Percentiles rank a stretch among this genome's conserved stretches.
These are phyloP conservation scores for Globisporangium orthogonon DNA, from an alignment of 352 stramenopile species.

Conservation along the genomic window DNA sequence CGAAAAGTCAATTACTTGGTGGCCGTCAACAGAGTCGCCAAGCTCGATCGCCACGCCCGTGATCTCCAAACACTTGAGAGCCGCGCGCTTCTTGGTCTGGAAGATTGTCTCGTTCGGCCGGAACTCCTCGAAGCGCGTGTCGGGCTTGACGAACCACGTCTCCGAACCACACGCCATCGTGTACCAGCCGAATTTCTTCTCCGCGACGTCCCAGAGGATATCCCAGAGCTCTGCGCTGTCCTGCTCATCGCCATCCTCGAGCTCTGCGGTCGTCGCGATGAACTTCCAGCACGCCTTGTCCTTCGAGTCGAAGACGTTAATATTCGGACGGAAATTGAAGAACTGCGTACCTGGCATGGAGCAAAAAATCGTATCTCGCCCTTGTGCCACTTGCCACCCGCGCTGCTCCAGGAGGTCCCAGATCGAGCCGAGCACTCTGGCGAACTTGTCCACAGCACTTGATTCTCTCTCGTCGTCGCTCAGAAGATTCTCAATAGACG, in stretches of 20 bases:
- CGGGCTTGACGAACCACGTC: conserved; percentile 70
- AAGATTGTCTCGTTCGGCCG: conserved; percentile 78
- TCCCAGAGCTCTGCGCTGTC: conserved; percentile 41
- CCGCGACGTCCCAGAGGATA: conserved; percentile 51
- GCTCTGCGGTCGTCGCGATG: conserved; percentile 27
- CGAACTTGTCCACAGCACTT: conserved; percentile 33
- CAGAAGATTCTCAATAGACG: background rate
- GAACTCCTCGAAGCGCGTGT: conserved; percentile 65
- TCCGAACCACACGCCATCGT: conserved; percentile 64
- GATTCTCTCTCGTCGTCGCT: conserved; percentile 10
- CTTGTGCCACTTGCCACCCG: conserved; percentile 61
- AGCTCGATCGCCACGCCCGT: conserved; percentile 50
- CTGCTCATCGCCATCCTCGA: conserved; percentile 19
- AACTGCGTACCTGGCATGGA: conserved; percentile 74
- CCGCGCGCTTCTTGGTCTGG: conserved; percentile 66
- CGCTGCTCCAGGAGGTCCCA: conserved; percentile 38
- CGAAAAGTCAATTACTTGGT: conserved; percentile 50
- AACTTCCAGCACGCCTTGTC: conserved; percentile 79
- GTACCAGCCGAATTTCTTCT: conserved; percentile 63
- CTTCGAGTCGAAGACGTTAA: conserved; percentile 79
- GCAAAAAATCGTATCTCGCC: conserved; percentile 55
- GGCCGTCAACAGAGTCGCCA: conserved; percentile 60
- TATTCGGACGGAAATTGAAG: conserved; percentile 78
- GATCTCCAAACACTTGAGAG: conserved; percentile 52
- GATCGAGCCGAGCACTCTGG: conserved; percentile 31